Conservation (phyloP, 169 alveolate genomes). For the Cryptosporidium viatorum region DNA sequence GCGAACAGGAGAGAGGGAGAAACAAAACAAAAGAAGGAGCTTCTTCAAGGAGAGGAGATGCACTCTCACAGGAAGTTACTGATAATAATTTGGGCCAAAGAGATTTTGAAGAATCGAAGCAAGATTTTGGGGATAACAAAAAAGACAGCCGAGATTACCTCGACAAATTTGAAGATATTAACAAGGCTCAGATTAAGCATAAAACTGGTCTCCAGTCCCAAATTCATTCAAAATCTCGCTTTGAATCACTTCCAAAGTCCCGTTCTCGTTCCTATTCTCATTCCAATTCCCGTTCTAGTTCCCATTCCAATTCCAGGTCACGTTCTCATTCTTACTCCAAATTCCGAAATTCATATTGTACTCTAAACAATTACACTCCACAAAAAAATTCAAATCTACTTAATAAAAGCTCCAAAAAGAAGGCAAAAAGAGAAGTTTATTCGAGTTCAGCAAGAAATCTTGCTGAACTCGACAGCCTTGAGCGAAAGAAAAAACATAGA, state of each 20-base stretch:
- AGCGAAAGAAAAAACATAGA: constrained; percentile 37
- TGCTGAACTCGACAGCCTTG: constrained; percentile 20
- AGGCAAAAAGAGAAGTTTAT: constrained; percentile 34
- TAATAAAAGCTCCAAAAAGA: not conserved
- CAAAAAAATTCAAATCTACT: too few relatives aligned
- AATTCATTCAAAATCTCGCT: not conserved
- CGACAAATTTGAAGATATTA: not conserved
- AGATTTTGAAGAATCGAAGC: not conserved
- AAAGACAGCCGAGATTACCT: not conserved
- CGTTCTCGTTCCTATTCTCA: not conserved
- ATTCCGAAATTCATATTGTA: not conserved
- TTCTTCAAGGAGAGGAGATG: not conserved
- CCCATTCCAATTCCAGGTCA: not conserved
- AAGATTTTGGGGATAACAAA: not conserved
- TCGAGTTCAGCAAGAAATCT: constrained; percentile 62
- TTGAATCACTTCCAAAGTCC: not conserved
- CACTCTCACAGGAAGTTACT: not conserved
- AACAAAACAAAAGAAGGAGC: constrained; percentile 10
- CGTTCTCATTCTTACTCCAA: not conserved
- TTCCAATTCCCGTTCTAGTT: not conserved
- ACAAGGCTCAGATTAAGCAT: not conserved
- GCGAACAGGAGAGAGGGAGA: constrained; percentile 14
- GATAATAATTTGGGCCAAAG: not conserved
- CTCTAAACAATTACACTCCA: not conserved
- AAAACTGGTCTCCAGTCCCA: not conserved